A percentile compares a stretch with the other conserved stretches of the same genome.
phyloP scores from a whole-genome alignment of 2,329 filamentous ascomycete species.

The Botryotinia convoluta region DNA sequence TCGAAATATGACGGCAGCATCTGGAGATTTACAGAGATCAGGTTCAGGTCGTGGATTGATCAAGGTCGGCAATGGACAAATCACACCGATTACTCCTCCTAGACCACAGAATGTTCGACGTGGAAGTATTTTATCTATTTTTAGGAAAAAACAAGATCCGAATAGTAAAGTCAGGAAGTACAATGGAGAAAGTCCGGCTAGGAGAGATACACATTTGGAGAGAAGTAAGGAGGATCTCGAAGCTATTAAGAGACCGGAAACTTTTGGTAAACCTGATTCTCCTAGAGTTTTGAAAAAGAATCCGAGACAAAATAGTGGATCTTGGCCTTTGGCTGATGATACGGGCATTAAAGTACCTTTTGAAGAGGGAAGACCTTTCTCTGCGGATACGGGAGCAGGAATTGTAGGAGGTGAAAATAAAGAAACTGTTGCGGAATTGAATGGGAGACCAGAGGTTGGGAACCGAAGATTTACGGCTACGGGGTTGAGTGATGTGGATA shows the following conservation, averaged over 20 bases:
- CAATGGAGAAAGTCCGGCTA: conserved; percentile 56
- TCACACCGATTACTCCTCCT: conserved; percentile 12
- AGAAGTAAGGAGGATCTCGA: conserved; percentile 52
- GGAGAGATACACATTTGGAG: conserved; percentile 62
- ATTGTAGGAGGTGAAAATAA: conserved; percentile 22
- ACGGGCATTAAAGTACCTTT: conserved; percentile 27
- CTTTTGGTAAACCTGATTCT: conserved; percentile 20
- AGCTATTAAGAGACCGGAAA: conserved; percentile 9
- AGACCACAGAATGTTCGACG: conserved; percentile 42
- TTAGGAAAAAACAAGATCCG: conserved; percentile 61
- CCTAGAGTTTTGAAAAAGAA: conserved; percentile 49
- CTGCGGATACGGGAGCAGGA: conserved; percentile 21
- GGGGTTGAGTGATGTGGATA: conserved; percentile 29
- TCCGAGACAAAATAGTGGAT: conserved; percentile 41
- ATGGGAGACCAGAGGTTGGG: conserved; percentile 28
- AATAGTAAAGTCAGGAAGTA: conserved; percentile 53
- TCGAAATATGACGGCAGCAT: conserved; percentile 28
- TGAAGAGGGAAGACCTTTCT: conserved; percentile 36
- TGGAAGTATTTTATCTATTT: conserved; percentile 55
- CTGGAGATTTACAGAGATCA: conserved; percentile 41
- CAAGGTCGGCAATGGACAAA: conserved; percentile 18
- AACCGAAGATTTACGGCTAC: conserved; percentile 33
- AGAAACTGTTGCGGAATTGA: conserved; percentile 19
- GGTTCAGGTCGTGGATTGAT: conserved; percentile 39
- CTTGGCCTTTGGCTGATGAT: conserved; percentile 48